Evolutionary conservation across 495 filamentous ascomycete species (phyloP).

Genomic region (Aspergillus sparsus): DNA sequence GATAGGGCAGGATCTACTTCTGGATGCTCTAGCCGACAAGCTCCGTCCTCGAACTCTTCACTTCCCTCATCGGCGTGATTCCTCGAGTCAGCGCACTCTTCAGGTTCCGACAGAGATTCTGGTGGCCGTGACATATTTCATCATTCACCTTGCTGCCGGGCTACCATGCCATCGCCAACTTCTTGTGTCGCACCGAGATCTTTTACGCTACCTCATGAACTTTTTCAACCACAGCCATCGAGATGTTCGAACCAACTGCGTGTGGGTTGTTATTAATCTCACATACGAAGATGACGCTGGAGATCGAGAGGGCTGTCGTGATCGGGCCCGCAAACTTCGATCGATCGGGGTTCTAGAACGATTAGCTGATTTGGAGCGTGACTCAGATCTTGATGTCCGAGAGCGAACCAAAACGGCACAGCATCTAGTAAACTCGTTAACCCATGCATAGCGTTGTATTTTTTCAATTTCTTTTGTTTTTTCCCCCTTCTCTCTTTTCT

Average conservation of each 20-base stretch:
- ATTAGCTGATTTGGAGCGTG: conserved; percentile 63
- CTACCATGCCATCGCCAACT: conserved; percentile 71
- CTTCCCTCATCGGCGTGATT: conserved; percentile 41
- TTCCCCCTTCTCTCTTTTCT: not conserved
- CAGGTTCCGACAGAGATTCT: conserved; percentile 71
- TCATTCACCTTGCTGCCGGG: conserved; percentile 85
- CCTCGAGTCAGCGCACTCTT: conserved; percentile 30
- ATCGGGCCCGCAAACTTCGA: conserved; percentile 67
- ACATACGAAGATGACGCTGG: conserved; percentile 72
- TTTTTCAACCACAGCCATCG: conserved; percentile 68
- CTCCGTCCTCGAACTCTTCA: conserved; percentile 57
- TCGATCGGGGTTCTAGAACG: conserved; percentile 69
- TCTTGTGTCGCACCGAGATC: conserved; percentile 63
- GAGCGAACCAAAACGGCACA: conserved; percentile 80
- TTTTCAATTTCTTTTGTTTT: conserved; percentile 3
- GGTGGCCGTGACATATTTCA: conserved; percentile 67
- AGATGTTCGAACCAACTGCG: conserved; percentile 71
- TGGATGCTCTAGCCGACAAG: conserved; percentile 74
- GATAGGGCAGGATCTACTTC: conserved; percentile 73
- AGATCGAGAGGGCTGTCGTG: conserved; percentile 60
- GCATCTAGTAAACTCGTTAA: conserved; percentile 57
- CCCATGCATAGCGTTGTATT: conserved; percentile 26
- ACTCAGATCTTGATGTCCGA: conserved; percentile 78
- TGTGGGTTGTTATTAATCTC: conserved; percentile 81
- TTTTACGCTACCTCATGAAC: conserved; percentile 52